These are phyloP conservation scores for Geosmithia flava DNA, from an alignment of 2,329 filamentous ascomycete genomes.

Conservation along the genomic window DNA sequence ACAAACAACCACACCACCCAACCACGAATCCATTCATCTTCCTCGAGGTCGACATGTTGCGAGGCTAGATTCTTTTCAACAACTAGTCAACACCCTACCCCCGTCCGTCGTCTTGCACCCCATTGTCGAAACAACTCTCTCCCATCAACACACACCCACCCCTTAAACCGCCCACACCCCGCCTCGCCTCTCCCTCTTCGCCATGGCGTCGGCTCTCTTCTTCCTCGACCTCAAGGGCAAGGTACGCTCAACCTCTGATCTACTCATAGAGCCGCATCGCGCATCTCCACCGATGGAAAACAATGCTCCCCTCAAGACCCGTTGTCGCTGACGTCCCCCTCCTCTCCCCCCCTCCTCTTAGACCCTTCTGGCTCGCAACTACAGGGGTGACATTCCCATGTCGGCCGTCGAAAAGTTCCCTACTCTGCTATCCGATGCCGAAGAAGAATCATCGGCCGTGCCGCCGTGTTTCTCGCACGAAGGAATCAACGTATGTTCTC, in stretches of 20 bases:
- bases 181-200: slow-evolving; percentile 13
- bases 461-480: slow-evolving; percentile 97
- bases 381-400: slow-evolving; percentile 98
- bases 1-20: not conserved
- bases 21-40: not conserved
- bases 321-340: not conserved
- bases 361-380: slow-evolving; percentile 98
- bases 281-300: not conserved
- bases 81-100: not conserved
- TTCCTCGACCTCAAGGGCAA: slow-evolving; percentile 99
- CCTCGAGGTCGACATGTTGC: not conserved
- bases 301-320: not conserved
- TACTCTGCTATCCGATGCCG: slow-evolving; percentile 87
- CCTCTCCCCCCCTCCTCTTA: slow-evolving; percentile 20
- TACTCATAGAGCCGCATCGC: not conserved
- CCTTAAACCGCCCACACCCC: slow-evolving; percentile 6
- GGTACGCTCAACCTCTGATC: slow-evolving; percentile 33
- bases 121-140: not conserved
- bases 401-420: slow-evolving; percentile 98
- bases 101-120: no score
- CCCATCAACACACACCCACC: slow-evolving; percentile 2
- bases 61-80: not conserved
- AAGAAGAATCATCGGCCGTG: slow-evolving; percentile 97
- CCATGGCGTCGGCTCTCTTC: slow-evolving; percentile 95
- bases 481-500: slow-evolving; percentile 73